Evolutionary conservation across 345 rosid genomes (phyloP), one percentile per base, ranked within the genome.

Genomic region (Eucalyptus coolabah): DNA sequence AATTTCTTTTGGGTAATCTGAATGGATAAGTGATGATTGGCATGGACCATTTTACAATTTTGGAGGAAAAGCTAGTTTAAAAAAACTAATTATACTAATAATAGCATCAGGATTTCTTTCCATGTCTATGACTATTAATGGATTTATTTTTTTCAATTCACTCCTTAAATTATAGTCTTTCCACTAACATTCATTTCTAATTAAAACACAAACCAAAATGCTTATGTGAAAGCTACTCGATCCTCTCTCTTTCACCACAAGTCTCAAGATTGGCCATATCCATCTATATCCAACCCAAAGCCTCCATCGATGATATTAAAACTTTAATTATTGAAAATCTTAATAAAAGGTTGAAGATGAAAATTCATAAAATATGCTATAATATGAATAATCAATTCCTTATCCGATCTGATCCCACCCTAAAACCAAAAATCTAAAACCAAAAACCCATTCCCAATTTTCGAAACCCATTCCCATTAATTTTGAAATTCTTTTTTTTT

Each of bases 321-420:
- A 9, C 6, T 34, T 69, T 5, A 17, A 21, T 69, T 69, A 69
- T 34, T 34, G 13, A 21, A 19, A 34, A 34, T 69, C 44, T 34
- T 6, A 34, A 18, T 34, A 34, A 34, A 69, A 69, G 24, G 1
- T 34, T 34, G 81, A 69, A 69, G 81, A 69, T 8, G 13, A 69
- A 34, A 69, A 34, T 34, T 69, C 6, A 6, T 69, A 18, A 69
- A 63, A 13, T 63, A 30, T 30, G 18, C 16, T 63, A 30, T 30
- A 21, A 53, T 8, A 53, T 21, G 59, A 9, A 5, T 8, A 8
- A 53, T 53, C 2, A 53, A 53, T 21, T 53, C 10, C 5, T 53
- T 0, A 53, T 53, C 26, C 2, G 1, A 23, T 21, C 0, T 53
- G 0, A 4, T 53, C 26, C 26, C 26, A 53, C 5, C 59, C 26